These are phyloP conservation scores for Microstegium vimineum DNA, from an alignment of 176 grass and related monocot species.

Conservation along the genomic window DNA sequence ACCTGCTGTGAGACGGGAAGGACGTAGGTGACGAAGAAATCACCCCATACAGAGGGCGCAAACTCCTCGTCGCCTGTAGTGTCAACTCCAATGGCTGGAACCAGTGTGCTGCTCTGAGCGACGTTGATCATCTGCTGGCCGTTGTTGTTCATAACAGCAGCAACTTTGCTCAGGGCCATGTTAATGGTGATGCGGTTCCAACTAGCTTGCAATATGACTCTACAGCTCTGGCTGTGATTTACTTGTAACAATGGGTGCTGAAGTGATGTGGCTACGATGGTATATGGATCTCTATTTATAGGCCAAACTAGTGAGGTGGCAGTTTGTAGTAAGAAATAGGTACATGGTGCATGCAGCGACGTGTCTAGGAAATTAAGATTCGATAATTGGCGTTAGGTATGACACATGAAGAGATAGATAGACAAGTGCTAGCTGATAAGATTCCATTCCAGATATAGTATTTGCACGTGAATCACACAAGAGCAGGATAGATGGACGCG, in stretches of 20 bases:
- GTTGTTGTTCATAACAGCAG: not conserved
- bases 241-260: not conserved
- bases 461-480: no score
- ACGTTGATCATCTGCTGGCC: not conserved
- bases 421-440: no score
- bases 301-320: not conserved
- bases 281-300: not conserved
- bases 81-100: not conserved
- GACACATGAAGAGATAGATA: no score
- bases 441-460: no score
- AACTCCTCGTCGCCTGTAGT: not conserved
- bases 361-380: no score
- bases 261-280: not conserved
- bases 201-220: not conserved
- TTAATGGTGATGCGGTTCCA: not conserved
- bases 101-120: not conserved
- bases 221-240: not conserved
- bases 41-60: not conserved
- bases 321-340: no score
- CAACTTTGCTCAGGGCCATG: not conserved
- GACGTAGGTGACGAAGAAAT: not conserved
- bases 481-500: no score
- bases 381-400: no score
- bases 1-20: not conserved
- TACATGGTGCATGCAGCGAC: no score